Percentiles rank a stretch among this genome's conserved stretches.
Conservation (phyloP, 73 alveolate genomes). For the Tetrahymena thermophila region DNA sequence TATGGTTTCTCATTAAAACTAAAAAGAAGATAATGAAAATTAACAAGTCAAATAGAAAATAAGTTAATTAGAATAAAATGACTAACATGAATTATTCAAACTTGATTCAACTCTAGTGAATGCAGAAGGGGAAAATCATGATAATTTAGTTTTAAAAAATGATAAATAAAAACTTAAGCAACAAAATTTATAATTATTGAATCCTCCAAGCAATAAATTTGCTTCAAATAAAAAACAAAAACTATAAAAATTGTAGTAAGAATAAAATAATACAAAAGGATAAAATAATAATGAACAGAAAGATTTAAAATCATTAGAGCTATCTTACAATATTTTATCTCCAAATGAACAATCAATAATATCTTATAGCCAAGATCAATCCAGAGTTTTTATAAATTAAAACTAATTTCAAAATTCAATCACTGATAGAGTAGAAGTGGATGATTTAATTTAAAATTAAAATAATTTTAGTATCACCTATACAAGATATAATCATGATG, state of each 20-base stretch:
- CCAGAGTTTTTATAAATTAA: not conserved
- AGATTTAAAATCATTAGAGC: not conserved
- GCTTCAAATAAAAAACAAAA: not conserved
- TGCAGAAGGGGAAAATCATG: not conserved
- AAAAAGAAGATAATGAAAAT: not conserved
- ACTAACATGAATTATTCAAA: not conserved
- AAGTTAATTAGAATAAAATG: not conserved
- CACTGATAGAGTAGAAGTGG: not conserved
- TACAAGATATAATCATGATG: not conserved
- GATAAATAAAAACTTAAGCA: not conserved
- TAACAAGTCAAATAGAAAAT: not conserved
- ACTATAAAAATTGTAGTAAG: not conserved
- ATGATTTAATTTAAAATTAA: not conserved
- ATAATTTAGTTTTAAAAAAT: not conserved
- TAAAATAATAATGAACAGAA: not conserved
- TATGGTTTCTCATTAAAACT: not conserved
- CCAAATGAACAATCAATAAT: not conserved
- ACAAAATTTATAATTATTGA: not conserved
- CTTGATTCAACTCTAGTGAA: not conserved
- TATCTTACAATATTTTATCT: not conserved
- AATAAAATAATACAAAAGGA: not conserved
- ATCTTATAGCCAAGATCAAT: not conserved
- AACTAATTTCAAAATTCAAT: not conserved
- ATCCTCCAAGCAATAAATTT: not conserved
- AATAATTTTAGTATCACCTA: not conserved